Percentiles rank a stretch among this genome's conserved stretches.
Conservation (phyloP, 352 stramenopile genomes). For the Thalassiosira mediterranea region DNA sequence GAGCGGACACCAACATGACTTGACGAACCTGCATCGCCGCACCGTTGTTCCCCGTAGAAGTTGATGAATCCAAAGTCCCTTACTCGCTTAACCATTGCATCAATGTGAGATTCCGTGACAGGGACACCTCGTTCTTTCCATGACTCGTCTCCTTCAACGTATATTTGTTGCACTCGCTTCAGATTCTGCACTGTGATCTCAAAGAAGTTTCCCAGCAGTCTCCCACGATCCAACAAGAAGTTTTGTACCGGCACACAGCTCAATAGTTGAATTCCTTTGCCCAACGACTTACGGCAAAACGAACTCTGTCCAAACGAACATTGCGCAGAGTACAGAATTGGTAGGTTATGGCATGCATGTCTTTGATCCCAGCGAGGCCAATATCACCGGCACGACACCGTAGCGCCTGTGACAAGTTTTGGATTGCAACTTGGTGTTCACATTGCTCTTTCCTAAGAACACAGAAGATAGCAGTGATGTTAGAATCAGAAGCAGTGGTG, state of each 20-base stretch:
- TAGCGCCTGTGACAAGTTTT: slow-evolving; percentile 52
- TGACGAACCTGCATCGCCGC: slow-evolving; percentile 62
- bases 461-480: slow-evolving; percentile 53
- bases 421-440: slow-evolving; percentile 70
- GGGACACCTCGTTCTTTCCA: slow-evolving; percentile 48
- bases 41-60: slow-evolving; percentile 82
- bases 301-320: slow-evolving; percentile 26
- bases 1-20: slow-evolving; percentile 61
- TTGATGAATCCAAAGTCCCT: slow-evolving; percentile 76
- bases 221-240: slow-evolving; percentile 61
- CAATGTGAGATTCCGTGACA: slow-evolving; percentile 49
- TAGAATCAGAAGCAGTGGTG: neutral
- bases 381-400: slow-evolving; percentile 68
- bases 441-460: slow-evolving; percentile 72
- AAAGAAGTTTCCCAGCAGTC: slow-evolving; percentile 77
- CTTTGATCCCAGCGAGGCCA: slow-evolving; percentile 79
- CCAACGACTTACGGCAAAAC: slow-evolving; percentile 24
- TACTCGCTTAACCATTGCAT: slow-evolving; percentile 61
- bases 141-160: slow-evolving; percentile 19
- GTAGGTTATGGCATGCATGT: slow-evolving; percentile 79
- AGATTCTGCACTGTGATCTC: slow-evolving; percentile 67
- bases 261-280: slow-evolving; percentile 38
- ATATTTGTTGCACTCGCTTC: slow-evolving; percentile 41
- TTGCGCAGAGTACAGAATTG: slow-evolving; percentile 79
- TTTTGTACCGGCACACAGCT: slow-evolving; percentile 41